phyloP scores from a whole-genome alignment of 83 land plant genomes.

The Picea mariana region DNA sequence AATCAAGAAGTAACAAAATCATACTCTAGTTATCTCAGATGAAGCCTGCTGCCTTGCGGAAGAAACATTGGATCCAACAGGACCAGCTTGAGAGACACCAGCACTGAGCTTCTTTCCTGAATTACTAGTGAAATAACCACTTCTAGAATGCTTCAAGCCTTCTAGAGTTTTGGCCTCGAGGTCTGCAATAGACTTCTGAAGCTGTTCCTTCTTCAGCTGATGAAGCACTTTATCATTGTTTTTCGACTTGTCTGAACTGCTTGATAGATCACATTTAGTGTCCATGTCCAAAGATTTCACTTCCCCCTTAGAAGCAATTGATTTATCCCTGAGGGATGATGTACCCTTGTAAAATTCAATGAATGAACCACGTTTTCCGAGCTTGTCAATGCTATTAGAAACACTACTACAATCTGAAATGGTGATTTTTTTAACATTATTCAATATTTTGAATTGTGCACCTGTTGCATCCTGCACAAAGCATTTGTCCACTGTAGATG shows the following conservation, averaged over 20 bases:
- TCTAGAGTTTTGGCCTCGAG: conserved; percentile 21
- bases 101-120: neutral
- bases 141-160: conserved; percentile 20
- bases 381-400: conserved; percentile 2
- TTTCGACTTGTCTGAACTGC: conserved; percentile 6
- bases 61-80: conserved; percentile 13
- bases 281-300: conserved; percentile 10
- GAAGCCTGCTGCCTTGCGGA: neutral
- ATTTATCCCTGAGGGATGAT: conserved; percentile 10
- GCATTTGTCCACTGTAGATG: neutral
- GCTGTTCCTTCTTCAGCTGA: conserved; percentile 21
- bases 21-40: conserved; percentile 3
- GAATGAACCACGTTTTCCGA: conserved; percentile 5
- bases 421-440: conserved; percentile 1
- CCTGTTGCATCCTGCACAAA: conserved; percentile 2
- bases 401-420: neutral
- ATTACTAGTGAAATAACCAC: conserved; percentile 4
- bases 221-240: conserved; percentile 7
- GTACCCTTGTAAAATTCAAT: conserved; percentile 12
- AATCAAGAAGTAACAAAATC: neutral
- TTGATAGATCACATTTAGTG: neutral
- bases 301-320: neutral
- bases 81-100: conserved; percentile 7
- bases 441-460: neutral
- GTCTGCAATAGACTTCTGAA: conserved; percentile 21